Base-by-base conservation (phyloP, 306 rosid species). In the Mimosa bimucronata region DNA sequence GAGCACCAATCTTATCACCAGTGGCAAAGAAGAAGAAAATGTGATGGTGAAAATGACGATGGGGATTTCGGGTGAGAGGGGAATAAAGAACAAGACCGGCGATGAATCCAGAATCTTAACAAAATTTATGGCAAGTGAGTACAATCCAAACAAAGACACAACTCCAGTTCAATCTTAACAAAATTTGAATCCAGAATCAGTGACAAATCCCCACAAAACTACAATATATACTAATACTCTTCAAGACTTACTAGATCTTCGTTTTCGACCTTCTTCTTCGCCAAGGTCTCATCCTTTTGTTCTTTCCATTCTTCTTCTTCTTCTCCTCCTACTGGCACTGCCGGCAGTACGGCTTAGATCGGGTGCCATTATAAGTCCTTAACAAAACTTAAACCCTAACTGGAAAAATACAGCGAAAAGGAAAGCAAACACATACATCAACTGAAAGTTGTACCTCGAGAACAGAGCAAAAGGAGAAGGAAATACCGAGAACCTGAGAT, bases 1-100 rank as follows among this genome's bases (percentile, higher is more conserved):
- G 90, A 81, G 98, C 97, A 40, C 97, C 96, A 58, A 92, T 86
- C 90, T 95, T 91, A 31, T 95, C 98, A n/a, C n/a, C n/a, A n/a
- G n/a, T n/a, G n/a, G n/a, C n/a, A n/a, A n/a, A n/a, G n/a, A n/a
- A n/a, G n/a, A n/a, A n/a, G n/a, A n/a, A n/a, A n/a, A n/a, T n/a
- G n/a, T n/a, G n/a, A n/a, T n/a, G n/a, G n/a, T n/a, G n/a, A n/a
- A n/a, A n/a, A n/a, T n/a, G n/a, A n/a, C n/a, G n/a, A n/a, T n/a
- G n/a, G n/a, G n/a, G n/a, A n/a, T n/a, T n/a, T n/a, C n/a, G n/a
- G n/a, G n/a, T n/a, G n/a, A n/a, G n/a, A n/a, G n/a, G n/a, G n/a
- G n/a, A n/a, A n/a, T n/a, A n/a, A n/a, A n/a, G n/a, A n/a, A n/a
- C n/a, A n/a, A n/a, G n/a, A n/a, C n/a, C n/a, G n/a, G n/a, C n/a